phyloP scores from a whole-genome alignment of 2,329 filamentous ascomycete species.

The Phialemonium atrogriseum region DNA sequence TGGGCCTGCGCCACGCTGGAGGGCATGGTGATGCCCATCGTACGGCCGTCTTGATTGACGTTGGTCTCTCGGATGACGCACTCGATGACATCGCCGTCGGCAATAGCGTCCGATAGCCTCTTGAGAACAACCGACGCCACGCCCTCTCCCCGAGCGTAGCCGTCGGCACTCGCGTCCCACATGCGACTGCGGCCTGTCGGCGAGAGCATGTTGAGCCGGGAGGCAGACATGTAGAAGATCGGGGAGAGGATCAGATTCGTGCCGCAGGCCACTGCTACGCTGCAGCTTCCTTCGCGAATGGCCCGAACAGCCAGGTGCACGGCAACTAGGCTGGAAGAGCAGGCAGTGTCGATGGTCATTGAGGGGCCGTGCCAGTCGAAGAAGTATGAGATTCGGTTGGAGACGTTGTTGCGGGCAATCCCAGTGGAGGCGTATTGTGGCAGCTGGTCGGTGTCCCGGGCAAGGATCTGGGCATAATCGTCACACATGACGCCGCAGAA shows the following conservation, averaged over 20 bases:
- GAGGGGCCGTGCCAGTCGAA: constrained; percentile 26
- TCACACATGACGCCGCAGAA: constrained; percentile 9
- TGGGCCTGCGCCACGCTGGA: constrained; percentile 26
- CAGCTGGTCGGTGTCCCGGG: background rate
- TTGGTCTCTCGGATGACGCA: constrained; percentile 30
- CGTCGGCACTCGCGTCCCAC: constrained; percentile 36
- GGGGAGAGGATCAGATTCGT: constrained; percentile 22
- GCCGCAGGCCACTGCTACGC: constrained; percentile 22
- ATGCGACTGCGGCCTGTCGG: constrained; percentile 24
- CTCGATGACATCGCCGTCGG: constrained; percentile 29
- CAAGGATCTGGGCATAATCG: background rate
- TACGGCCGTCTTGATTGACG: constrained; percentile 32
- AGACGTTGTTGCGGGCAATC: constrained; percentile 10
- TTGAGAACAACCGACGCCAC: constrained; percentile 36
- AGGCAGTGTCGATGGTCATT: constrained; percentile 26
- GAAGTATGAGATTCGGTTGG: constrained; percentile 26
- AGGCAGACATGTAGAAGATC: constrained; percentile 18
- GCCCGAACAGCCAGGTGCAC: constrained; percentile 23
- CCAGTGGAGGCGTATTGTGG: constrained; percentile 18
- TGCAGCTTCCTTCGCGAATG: constrained; percentile 13
- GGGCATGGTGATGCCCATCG: constrained; percentile 39
- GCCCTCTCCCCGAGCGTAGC: constrained; percentile 43
- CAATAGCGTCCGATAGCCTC: constrained; percentile 31
- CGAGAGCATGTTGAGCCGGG: constrained; percentile 24
- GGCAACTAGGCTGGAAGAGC: constrained; percentile 22